These are phyloP conservation scores for Sporothrix brasiliensis DNA, from an alignment of 2,329 filamentous ascomycete species.

Conservation along the genomic window DNA sequence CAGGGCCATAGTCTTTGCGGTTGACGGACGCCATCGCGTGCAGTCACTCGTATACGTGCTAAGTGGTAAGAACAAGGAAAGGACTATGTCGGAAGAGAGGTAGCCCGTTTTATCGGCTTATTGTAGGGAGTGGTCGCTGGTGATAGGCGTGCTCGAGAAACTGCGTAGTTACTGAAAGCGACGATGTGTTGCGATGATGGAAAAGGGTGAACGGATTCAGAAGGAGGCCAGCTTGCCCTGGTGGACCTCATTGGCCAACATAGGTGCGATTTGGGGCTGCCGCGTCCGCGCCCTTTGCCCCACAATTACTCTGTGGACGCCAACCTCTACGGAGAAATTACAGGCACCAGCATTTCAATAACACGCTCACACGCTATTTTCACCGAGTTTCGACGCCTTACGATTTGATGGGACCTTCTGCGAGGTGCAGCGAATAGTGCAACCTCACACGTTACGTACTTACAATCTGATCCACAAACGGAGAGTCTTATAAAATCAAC, in stretches of 20 bases:
- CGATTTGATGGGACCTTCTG: too few species aligned
- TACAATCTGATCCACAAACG: too few species aligned
- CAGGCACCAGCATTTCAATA: conserved; percentile 20
- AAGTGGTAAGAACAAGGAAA: background rate
- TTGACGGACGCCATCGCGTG: conserved; percentile 51
- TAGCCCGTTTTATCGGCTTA: background rate
- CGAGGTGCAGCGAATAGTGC: background rate
- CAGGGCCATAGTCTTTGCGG: conserved; percentile 61
- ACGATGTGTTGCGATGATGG: conserved; percentile 17
- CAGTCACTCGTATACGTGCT: background rate
- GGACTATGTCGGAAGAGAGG: background rate
- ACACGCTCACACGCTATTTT: conserved; percentile 1
- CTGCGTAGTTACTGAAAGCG: conserved; percentile 5
- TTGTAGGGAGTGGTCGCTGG: background rate
- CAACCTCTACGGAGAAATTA: background rate
- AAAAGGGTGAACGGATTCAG: conserved; percentile 23
- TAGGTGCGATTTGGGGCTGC: background rate
- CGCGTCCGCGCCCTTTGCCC: conserved; percentile 19
- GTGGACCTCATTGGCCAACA: background rate
- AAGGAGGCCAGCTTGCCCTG: conserved; percentile 7
- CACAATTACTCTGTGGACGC: background rate
- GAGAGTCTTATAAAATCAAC: background rate
- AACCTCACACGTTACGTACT: too few species aligned
- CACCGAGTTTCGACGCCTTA: background rate
- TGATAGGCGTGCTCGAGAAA: background rate